A percentile compares a stretch with the other conserved stretches of the same genome.
Evolutionary conservation across 331 rosid species (phyloP).

Genomic region (Erythrophleum ivorense): DNA sequence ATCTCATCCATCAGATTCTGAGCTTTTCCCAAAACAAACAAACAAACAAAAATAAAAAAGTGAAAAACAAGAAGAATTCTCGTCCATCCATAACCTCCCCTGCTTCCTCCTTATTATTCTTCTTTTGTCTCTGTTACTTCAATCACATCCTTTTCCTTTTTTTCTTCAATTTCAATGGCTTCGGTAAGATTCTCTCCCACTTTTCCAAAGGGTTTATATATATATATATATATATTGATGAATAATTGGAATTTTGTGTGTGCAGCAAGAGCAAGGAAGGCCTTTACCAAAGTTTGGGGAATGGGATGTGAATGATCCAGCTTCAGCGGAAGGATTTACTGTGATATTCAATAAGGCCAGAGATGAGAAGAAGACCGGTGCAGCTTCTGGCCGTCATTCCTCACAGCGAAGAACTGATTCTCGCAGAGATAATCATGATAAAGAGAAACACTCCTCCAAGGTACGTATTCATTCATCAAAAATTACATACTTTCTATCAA

Average conservation of each 20-base stretch:
- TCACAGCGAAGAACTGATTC: conserved; percentile 47
- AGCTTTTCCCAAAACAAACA: not conserved
- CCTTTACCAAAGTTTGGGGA: conserved; percentile 87
- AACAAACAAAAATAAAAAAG: not conserved
- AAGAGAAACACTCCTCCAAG: conserved; percentile 34
- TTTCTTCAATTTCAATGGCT: not conserved
- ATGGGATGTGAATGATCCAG: conserved; percentile 91
- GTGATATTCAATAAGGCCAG: conserved; percentile 83
- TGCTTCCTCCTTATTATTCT: not conserved
- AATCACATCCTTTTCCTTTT: not conserved
- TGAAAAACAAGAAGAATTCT: not conserved
- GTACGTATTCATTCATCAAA: not conserved
- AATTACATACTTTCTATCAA: too few relatives aligned
- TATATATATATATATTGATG: not conserved
- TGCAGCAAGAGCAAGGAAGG: conserved; percentile 55
- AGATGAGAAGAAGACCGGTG: conserved; percentile 73
- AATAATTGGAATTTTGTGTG: not conserved
- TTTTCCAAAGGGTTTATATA: not conserved
- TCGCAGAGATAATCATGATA: conserved; percentile 28
- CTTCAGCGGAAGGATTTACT: conserved; percentile 80
- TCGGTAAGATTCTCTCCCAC: not conserved
- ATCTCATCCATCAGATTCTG: conserved; percentile 14
- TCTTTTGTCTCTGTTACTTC: not conserved
- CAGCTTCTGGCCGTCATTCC: conserved; percentile 41
- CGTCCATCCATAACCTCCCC: not conserved